Conservation (phyloP, 345 rosid genomes). For the Alliaria petiolata region DNA sequence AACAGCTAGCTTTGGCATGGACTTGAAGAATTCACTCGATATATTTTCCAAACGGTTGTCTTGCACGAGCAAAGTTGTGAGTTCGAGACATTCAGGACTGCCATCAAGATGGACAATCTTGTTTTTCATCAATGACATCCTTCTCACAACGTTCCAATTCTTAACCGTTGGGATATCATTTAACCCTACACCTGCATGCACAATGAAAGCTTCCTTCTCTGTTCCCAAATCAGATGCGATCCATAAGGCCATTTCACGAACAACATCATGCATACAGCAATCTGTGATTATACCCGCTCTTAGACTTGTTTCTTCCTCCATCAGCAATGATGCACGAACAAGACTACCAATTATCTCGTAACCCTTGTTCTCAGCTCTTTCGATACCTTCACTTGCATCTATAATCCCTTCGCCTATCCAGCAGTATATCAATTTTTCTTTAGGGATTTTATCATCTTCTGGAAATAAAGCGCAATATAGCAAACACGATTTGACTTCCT, state of each 20-base stretch:
- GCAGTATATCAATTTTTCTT: slow-evolving; percentile 11
- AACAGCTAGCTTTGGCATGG: slow-evolving; percentile 32
- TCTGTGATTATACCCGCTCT: too few species aligned
- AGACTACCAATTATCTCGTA: too few species aligned
- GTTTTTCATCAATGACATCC: slow-evolving; percentile 28
- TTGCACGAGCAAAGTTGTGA: slow-evolving; percentile 25
- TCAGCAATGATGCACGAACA: too few species aligned
- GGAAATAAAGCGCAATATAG: slow-evolving; percentile 40
- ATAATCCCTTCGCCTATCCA: slow-evolving; percentile 30
- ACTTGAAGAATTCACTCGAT: slow-evolving; percentile 22
- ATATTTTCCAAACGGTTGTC: not conserved
- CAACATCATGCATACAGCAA: slow-evolving; percentile 48
- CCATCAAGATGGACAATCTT: not conserved
- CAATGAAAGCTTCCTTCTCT: not conserved
- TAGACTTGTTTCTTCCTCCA: too few species aligned
- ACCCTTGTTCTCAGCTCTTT: too few species aligned
- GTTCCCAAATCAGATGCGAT: slow-evolving; percentile 5
- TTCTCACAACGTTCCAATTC: slow-evolving; percentile 9
- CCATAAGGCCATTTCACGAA: slow-evolving; percentile 46
- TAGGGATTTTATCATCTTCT: slow-evolving; percentile 14
- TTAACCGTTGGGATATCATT: not conserved
- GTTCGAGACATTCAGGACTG: slow-evolving; percentile 4
- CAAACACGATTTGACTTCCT: slow-evolving; percentile 26
- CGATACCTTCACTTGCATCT: not conserved
- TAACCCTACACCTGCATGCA: not conserved